Percentiles rank a stretch among this genome's conserved stretches.
Conservation (phyloP, 768 basidiomycete genomes). For the Kwoniella dendrophila region DNA sequence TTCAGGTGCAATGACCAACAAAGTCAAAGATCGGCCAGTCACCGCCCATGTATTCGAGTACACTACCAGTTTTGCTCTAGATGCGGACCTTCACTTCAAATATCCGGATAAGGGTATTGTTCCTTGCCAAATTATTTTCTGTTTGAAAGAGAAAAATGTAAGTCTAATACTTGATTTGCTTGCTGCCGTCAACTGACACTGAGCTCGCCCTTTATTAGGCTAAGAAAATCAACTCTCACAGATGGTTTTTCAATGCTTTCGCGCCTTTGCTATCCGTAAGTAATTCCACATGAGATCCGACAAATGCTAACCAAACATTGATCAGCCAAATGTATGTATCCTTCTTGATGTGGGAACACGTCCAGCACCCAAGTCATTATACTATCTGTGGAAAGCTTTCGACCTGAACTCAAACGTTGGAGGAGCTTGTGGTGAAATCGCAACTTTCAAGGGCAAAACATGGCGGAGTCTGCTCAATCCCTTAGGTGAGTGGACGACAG, state of each 20-base stretch:
- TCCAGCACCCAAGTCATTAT: conserved; percentile 82
- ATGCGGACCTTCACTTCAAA: conserved; percentile 53
- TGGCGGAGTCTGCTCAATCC: conserved; percentile 83
- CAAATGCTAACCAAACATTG: conserved; percentile 2
- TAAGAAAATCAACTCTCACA: conserved; percentile 94
- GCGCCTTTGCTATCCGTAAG: conserved; percentile 76
- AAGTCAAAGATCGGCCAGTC: conserved; percentile 72
- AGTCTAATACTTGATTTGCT: neutral
- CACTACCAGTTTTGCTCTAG: conserved; percentile 56
- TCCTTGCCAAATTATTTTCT: conserved; percentile 82
- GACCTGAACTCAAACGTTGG: conserved; percentile 70
- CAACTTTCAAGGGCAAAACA: conserved; percentile 84
- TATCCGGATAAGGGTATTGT: conserved; percentile 73
- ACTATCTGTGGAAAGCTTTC: conserved; percentile 93
- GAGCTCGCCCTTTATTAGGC: conserved; percentile 55
- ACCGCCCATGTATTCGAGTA: conserved; percentile 84
- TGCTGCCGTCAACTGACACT: conserved; percentile 7
- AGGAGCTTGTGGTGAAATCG: conserved; percentile 95
- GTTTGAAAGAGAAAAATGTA: conserved; percentile 71
- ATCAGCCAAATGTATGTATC: conserved; percentile 85
- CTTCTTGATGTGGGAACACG: conserved; percentile 91
- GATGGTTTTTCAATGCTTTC: conserved; percentile 98
- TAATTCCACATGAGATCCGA: neutral
- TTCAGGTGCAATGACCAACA: conserved; percentile 62
- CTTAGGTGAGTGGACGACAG: conserved; percentile 57